Percentiles rank a stretch among this genome's conserved stretches.
Evolutionary conservation across 129 eudicot species (phyloP).

Genomic region (Cynara cardunculus): DNA sequence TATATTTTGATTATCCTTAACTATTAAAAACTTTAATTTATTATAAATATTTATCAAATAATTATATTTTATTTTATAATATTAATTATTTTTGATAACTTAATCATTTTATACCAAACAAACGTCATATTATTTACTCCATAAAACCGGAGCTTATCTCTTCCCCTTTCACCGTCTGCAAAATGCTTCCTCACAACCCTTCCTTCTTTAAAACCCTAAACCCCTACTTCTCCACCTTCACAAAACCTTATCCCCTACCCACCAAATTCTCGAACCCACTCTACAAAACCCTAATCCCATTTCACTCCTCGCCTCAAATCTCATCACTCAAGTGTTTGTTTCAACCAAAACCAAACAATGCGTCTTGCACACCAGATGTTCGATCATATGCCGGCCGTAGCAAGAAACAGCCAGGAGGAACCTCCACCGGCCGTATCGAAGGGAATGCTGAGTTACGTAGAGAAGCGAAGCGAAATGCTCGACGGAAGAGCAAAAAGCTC

Average conservation of each 20-base stretch:
- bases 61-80: too few species aligned
- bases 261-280: conserved; percentile 49
- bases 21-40: too few species aligned
- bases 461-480: conserved; percentile 66
- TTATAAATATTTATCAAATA: too few species aligned
- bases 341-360: conserved; percentile 24
- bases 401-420: conserved; percentile 54
- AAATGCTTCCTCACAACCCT: conserved; percentile 49
- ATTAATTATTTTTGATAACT: too few species aligned
- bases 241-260: conserved; percentile 20
- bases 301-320: conserved; percentile 11
- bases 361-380: conserved; percentile 33
- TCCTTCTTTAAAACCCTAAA: conserved; percentile 59
- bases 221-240: conserved; percentile 40
- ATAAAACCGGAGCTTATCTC: neutral
- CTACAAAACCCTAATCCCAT: conserved; percentile 36
- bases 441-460: conserved; percentile 73
- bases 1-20: too few species aligned
- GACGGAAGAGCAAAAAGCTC: conserved; percentile 53
- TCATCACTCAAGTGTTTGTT: conserved; percentile 24
- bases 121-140: too few species aligned
- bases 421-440: conserved; percentile 63
- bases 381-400: conserved; percentile 87
- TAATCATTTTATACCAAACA: too few species aligned
- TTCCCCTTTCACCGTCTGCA: neutral